These are phyloP conservation scores for Endocarpon pusillum DNA, from an alignment of 495 filamentous ascomycete genomes.

Conservation along the genomic window DNA sequence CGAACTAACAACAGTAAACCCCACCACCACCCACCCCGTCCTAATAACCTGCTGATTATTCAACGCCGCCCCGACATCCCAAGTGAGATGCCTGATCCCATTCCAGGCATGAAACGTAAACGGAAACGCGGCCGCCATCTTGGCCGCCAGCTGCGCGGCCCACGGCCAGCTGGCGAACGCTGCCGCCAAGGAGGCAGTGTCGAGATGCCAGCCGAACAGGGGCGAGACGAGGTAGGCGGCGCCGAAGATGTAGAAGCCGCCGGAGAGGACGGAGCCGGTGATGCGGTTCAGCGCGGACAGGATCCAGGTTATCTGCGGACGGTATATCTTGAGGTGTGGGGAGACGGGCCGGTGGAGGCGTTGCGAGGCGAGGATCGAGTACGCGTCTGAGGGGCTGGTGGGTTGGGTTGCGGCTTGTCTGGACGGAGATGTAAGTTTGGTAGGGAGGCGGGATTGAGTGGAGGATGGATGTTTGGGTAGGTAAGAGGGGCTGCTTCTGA, in stretches of 20 bases:
- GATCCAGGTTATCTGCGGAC: conserved; percentile 76
- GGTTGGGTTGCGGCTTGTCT: conserved; percentile 37
- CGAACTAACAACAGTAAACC: conserved; percentile 43
- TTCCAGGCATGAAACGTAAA: conserved; percentile 80
- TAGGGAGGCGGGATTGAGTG: background rate
- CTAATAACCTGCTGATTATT: conserved; percentile 52
- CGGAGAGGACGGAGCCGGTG: conserved; percentile 27
- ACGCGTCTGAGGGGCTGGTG: conserved; percentile 37
- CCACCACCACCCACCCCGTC: conserved; percentile 61
- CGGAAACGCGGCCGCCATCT: conserved; percentile 56
- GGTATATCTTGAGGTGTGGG: conserved; percentile 82
- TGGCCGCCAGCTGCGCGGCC: conserved; percentile 50
- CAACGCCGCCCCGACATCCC: conserved; percentile 60
- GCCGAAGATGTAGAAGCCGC: conserved; percentile 67
- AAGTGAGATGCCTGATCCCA: conserved; percentile 76
- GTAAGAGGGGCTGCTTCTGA: conserved; percentile 14
- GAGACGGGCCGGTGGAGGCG: conserved; percentile 70
- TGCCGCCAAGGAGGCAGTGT: conserved; percentile 60
- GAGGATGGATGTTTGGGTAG: conserved; percentile 2
- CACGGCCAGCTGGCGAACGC: conserved; percentile 58
- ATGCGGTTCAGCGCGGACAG: conserved; percentile 59
- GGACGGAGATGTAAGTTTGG: conserved; percentile 2
- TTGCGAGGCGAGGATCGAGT: conserved; percentile 65
- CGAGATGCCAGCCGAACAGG: conserved; percentile 67
- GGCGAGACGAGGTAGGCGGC: conserved; percentile 72